Base-by-base conservation (phyloP, 2,329 filamentous ascomycete genomes). In the Pestalotiopsis sp. region DNA sequence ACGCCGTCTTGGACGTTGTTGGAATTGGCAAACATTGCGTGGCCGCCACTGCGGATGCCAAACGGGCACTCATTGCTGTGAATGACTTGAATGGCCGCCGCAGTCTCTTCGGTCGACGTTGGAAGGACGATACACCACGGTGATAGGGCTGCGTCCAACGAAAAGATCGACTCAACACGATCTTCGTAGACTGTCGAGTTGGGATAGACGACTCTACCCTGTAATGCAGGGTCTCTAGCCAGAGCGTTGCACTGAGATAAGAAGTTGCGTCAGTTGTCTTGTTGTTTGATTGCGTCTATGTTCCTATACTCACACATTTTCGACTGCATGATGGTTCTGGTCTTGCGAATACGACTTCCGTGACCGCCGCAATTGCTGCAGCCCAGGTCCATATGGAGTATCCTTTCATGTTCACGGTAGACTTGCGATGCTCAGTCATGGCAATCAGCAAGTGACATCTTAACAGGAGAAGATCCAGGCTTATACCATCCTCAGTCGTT, bases 11-110 rank as follows among this genome's bases (percentile, higher is more conserved):
- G 38, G 20, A 69, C 63, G 61, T 66, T 68, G 25, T 56, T 64
- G 3, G 65, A 49, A 12, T 20, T 20, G 14, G 64, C 45, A 31
- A 60, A 70, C 36, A 62, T 61, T 17, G 64, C 65, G 36, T 70
- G 69, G 7, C 65, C 69, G 14, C 69, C 69, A 41, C 60, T 64
- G 13, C 68, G 65, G 23, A 70, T 68, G 4, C 62, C 69, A 36
- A 70, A 70, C 31, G 64, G 62, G 60, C 70, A 71, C 5, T 56
- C n/a, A 64, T 68, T 27, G 56, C 70, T 57, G 66, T 72, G 45
- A 66, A 72, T 61, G 52, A 67, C 27, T 5, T 63, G 23, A 11
- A 66, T 61, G n/a, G 56, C 27, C 11, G 56, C 25, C 7, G 60
- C 57, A 2, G 68, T 68, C n/a, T 70, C 64, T 7, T 60, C 38